These are phyloP conservation scores for Paragyromitra xinjiangensis DNA, from an alignment of 495 filamentous ascomycete species.

Conservation along the genomic window DNA sequence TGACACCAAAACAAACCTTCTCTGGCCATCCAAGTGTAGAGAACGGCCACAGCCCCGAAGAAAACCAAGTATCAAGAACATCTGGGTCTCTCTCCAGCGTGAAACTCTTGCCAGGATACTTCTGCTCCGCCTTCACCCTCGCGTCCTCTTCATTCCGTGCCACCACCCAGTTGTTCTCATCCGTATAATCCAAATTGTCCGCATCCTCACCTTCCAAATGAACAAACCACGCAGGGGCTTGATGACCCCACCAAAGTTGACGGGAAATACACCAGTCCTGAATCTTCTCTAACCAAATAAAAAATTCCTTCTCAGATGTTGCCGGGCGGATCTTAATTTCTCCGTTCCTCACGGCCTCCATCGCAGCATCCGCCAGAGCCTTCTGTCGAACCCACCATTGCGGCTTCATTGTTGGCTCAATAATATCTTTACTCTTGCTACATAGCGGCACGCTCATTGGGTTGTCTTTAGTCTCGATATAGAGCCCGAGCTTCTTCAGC, in stretches of 20 bases:
- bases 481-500: slow-evolving; percentile 67
- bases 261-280: slow-evolving; percentile 78
- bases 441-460: slow-evolving; percentile 72
- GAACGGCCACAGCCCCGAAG: slow-evolving; percentile 75
- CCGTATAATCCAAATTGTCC: slow-evolving; percentile 30
- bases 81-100: slow-evolving; percentile 69
- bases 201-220: slow-evolving; percentile 54
- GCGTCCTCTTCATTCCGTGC: slow-evolving; percentile 68
- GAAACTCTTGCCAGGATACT: slow-evolving; percentile 64
- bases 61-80: slow-evolving; percentile 77
- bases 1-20: slow-evolving; percentile 56
- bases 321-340: slow-evolving; percentile 70
- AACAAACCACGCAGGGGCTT: slow-evolving; percentile 71
- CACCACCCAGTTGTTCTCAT: slow-evolving; percentile 64
- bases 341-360: slow-evolving; percentile 63
- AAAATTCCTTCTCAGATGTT: slow-evolving; percentile 59
- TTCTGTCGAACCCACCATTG: slow-evolving; percentile 85
- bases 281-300: slow-evolving; percentile 69
- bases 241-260: slow-evolving; percentile 79
- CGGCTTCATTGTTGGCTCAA: slow-evolving; percentile 73
- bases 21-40: slow-evolving; percentile 74
- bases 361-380: slow-evolving; percentile 64
- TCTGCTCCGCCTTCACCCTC: slow-evolving; percentile 59
- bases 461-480: slow-evolving; percentile 71
- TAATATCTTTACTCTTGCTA: slow-evolving; percentile 70